A percentile compares a stretch with the other conserved stretches of the same genome.
Evolutionary conservation across 257 asterid genomes (phyloP).

Genomic region (Jacaranda mimosifolia): DNA sequence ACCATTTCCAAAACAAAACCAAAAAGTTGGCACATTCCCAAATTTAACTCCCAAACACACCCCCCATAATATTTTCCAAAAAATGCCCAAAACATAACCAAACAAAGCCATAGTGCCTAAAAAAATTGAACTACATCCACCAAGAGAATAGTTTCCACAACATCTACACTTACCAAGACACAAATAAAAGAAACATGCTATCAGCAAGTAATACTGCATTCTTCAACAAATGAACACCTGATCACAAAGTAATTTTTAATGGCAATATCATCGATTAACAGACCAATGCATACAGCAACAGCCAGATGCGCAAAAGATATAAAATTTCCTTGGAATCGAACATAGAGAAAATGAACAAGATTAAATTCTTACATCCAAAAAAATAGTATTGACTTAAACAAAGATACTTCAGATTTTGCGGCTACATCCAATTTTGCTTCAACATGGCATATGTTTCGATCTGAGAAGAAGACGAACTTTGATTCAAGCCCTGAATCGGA

Average conservation of each 20-base stretch:
- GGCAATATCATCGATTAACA: no score
- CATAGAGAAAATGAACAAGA: background rate
- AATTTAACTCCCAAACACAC: no score
- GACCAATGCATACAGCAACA: no score
- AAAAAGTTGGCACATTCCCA: no score
- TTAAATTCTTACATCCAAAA: background rate
- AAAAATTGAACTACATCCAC: background rate
- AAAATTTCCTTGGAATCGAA: no score
- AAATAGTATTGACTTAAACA: background rate
- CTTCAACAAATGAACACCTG: no score
- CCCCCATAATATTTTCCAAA: no score
- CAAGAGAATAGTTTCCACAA: slow-evolving; percentile 5
- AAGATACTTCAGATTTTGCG: slow-evolving; percentile 72
- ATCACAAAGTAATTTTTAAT: no score
- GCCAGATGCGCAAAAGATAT: no score
- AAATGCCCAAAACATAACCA: no score
- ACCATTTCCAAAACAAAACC: no score
- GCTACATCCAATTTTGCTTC: slow-evolving; percentile 80
- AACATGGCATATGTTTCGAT: slow-evolving; percentile 68
- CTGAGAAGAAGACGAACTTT: slow-evolving; percentile 55
- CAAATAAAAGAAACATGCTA: background rate
- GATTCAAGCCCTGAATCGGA: slow-evolving; percentile 36
- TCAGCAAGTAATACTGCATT: no score
- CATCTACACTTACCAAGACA: background rate
- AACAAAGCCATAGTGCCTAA: background rate